These are phyloP conservation scores for Syncephalastrum racemosum DNA, from an alignment of 371 early-diverging fungal genomes.

Conservation along the genomic window DNA sequence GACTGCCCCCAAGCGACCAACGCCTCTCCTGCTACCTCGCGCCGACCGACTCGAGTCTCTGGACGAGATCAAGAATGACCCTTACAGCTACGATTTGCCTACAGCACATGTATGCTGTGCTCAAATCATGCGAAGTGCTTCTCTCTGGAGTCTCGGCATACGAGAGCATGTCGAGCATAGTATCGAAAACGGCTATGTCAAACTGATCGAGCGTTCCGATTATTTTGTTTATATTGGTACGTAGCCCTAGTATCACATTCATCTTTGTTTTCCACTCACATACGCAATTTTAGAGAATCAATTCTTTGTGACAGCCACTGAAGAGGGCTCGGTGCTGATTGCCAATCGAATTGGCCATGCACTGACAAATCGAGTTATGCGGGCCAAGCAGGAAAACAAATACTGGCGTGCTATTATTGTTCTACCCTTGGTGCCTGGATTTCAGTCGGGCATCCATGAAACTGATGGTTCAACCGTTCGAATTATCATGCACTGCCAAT, in stretches of 20 bases:
- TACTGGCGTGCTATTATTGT: slow-evolving; percentile 81
- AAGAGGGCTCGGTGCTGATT: slow-evolving; percentile 45
- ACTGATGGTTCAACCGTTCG: slow-evolving; percentile 72
- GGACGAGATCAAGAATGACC: slow-evolving; percentile 6
- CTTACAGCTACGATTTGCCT: slow-evolving; percentile 29
- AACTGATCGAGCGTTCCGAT: slow-evolving; percentile 69
- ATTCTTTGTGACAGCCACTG: slow-evolving; percentile 69
- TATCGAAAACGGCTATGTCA: slow-evolving; percentile 78
- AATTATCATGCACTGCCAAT: slow-evolving; percentile 77
- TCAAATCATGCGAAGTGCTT: slow-evolving; percentile 64
- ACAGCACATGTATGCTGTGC: slow-evolving; percentile 17
- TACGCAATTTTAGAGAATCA: slow-evolving; percentile 58
- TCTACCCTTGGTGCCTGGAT: slow-evolving; percentile 87
- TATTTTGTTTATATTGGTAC: slow-evolving; percentile 83
- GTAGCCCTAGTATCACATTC: not conserved
- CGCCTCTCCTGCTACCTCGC: slow-evolving; percentile 70
- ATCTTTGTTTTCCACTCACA: no score
- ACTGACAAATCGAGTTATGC: slow-evolving; percentile 71
- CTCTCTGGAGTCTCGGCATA: slow-evolving; percentile 61
- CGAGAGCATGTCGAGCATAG: slow-evolving; percentile 59
- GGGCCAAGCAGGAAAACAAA: slow-evolving; percentile 59
- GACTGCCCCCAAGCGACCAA: slow-evolving; percentile 36
- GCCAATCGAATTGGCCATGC: slow-evolving; percentile 75
- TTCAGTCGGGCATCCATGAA: slow-evolving; percentile 73
- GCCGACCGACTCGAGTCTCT: slow-evolving; percentile 51